Evolutionary conservation across 768 basidiomycete species (phyloP), one percentile per base, ranked within the genome.

Genomic region (Mycena haematopus): DNA sequence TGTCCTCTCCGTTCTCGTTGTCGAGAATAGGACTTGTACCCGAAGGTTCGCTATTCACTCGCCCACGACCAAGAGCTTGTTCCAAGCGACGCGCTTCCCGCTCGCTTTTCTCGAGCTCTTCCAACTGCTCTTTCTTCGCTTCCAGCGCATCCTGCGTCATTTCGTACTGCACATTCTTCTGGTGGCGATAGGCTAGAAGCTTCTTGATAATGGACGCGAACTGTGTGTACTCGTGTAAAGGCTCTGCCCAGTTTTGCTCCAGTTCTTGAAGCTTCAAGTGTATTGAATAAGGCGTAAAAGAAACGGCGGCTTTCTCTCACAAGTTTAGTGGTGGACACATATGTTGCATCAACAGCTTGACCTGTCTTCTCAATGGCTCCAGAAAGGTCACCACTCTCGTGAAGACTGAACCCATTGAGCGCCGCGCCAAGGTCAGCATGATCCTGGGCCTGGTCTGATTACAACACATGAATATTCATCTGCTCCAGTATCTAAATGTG

Each of bases 91-190:
- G 85, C 8, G 97, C 95, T 74, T 99, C 97, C 40, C 83, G 80
- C 76, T 99, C 97, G 61, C 90, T 95, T 77, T 90, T 93, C 76
- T 99, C 97, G 22, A 97, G 82, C 47, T 96, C 92, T 56, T 90
- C 93, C 56, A 99, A 79, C 68, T 88, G 83, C 69, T 92, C 93
- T 58, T 88, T 88, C 75, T 94, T 96, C 15, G 80, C 79, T 67
- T 95, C 95, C 14, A 99, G 80, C 25, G 82, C 81, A 72, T 98
- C 96, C 74, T 96, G 92, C 4, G 97, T 96, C 85, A 97, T 92
- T 77, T 99, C 97, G 71, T 90, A 96, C 74, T 99, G 97, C 9
- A 95, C 91, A 65, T 99, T 95, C 77, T 99, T 99, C 77, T 96
- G 95, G 73, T 99, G 96, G 45, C 97, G 92, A 77, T 96, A 99